These are phyloP conservation scores for Vitis hybrid DNA, from an alignment of 177 flowering plant genomes.

Conservation along the genomic window DNA sequence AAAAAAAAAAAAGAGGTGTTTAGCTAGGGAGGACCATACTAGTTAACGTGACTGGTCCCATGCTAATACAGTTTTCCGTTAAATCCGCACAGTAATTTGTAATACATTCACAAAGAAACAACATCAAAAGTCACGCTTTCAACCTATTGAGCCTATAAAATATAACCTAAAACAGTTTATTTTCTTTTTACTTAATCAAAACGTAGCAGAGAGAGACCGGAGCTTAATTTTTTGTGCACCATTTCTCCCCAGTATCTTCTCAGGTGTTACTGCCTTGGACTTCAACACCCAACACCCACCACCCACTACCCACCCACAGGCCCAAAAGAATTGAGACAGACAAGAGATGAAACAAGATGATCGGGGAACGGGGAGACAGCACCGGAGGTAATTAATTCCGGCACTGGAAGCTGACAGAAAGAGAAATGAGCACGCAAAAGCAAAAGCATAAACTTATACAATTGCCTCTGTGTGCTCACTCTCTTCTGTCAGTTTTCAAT, in stretches of 20 bases:
- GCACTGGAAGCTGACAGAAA: conserved; percentile 41
- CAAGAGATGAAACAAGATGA: not conserved
- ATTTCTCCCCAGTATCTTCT: not conserved
- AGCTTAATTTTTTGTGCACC: not conserved
- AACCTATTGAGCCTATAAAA: not conserved
- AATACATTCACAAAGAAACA: not conserved
- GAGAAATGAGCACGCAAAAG: conserved; percentile 52
- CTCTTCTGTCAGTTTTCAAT: conserved; percentile 49
- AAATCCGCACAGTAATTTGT: conserved; percentile 25
- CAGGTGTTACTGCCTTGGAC: not conserved
- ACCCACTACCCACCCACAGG: too few relatives aligned
- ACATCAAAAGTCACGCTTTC: conserved; percentile 27
- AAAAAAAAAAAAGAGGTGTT: not conserved
- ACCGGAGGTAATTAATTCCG: not conserved
- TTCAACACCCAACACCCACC: not conserved
- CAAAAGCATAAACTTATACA: conserved; percentile 30
- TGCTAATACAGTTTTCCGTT: conserved; percentile 19
- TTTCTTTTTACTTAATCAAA: not conserved
- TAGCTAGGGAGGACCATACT: conserved; percentile 23
- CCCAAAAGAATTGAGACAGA: not conserved
- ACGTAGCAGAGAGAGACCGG: not conserved
- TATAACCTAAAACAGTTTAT: not conserved
- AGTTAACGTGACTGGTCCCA: conserved; percentile 25
- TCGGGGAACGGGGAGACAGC: not conserved
- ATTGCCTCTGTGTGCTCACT: conserved; percentile 51